Evolutionary conservation across 257 asterid genomes (phyloP).

Genomic region (Fraxinus cuspidata): DNA sequence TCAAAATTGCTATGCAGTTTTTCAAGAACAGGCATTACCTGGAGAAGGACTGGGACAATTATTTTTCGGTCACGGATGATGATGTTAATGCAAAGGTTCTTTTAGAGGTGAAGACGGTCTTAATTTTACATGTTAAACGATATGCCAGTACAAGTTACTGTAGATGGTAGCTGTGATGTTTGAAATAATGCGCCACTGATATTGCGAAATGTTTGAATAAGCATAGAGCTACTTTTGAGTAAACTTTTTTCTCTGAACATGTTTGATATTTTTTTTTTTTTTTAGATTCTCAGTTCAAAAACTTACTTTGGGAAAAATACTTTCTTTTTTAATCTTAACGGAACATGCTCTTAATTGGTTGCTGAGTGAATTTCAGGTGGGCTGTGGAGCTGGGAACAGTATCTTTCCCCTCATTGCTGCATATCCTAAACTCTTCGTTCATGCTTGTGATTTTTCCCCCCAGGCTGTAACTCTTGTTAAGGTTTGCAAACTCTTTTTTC

Average conservation of each 20-base stretch:
- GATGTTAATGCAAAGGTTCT: constrained; percentile 52
- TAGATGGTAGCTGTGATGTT: background rate
- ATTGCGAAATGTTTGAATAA: background rate
- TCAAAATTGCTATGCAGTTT: constrained; percentile 45
- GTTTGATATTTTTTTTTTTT: background rate
- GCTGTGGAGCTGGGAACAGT: constrained; percentile 86
- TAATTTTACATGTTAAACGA: background rate
- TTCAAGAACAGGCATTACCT: constrained; percentile 80
- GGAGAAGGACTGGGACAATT: constrained; percentile 77
- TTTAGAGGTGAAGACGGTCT: constrained; percentile 52
- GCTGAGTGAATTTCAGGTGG: constrained; percentile 47
- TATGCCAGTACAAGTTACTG: background rate
- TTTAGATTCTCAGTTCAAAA: background rate
- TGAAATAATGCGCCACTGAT: background rate
- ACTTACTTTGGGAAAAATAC: background rate
- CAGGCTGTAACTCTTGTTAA: constrained; percentile 65
- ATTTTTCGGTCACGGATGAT: constrained; percentile 44
- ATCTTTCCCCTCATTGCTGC: constrained; percentile 68
- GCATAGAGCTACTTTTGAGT: background rate
- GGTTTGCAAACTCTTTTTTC: constrained; percentile 41
- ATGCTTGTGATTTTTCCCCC: constrained; percentile 80
- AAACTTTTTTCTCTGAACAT: background rate
- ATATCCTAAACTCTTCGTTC: constrained; percentile 63
- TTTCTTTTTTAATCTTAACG: background rate
- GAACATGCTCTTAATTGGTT: background rate